These are phyloP conservation scores for Typha latifolia DNA, from an alignment of 176 grass and related monocot species.

Conservation along the genomic window DNA sequence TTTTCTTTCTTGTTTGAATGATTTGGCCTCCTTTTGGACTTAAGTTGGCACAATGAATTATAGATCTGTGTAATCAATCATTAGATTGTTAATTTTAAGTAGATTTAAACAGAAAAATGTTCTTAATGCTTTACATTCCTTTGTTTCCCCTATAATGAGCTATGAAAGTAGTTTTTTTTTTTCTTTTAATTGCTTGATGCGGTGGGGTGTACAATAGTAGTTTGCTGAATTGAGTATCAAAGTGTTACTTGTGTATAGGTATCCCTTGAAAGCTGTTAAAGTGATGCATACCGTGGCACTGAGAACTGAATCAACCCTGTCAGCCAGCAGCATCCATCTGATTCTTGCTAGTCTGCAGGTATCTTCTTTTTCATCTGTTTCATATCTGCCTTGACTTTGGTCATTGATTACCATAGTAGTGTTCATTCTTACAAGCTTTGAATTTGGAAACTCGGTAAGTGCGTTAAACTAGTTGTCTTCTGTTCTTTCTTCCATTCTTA, in stretches of 20 bases:
- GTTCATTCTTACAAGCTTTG: neutral
- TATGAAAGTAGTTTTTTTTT: too few relatives aligned
- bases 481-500: slow-evolving; percentile 11
- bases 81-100: neutral
- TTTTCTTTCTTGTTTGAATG: neutral
- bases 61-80: neutral
- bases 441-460: neutral
- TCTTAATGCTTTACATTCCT: neutral
- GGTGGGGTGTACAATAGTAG: too few relatives aligned
- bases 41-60: neutral
- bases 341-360: slow-evolving; percentile 44
- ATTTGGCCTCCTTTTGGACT: neutral
- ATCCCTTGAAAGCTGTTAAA: slow-evolving; percentile 91
- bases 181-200: too few relatives aligned
- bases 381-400: neutral
- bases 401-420: neutral
- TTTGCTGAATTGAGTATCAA: neutral
- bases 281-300: slow-evolving; percentile 93
- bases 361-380: slow-evolving; percentile 8
- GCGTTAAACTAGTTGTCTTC: slow-evolving; percentile 9
- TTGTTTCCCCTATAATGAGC: too few relatives aligned
- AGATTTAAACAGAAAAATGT: neutral
- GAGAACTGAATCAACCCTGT: slow-evolving; percentile 84
- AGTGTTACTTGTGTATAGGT: slow-evolving; percentile 45
- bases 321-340: slow-evolving; percentile 26